Evolutionary conservation across 139 green algal genomes (phyloP).

Genomic region (Zygnema cylindricum): DNA sequence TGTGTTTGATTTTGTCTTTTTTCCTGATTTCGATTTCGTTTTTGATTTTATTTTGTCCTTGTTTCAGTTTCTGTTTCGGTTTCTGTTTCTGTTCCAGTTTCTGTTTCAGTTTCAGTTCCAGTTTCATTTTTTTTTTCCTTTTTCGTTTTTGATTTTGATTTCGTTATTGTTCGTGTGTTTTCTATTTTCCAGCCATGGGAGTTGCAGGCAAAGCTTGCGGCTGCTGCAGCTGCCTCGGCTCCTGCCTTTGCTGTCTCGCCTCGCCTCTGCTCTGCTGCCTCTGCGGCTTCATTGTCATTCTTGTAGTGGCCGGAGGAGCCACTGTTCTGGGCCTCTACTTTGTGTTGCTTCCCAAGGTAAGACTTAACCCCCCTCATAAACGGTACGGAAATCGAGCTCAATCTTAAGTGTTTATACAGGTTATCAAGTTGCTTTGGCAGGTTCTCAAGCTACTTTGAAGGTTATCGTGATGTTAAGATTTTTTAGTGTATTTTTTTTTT

Average conservation of each 20-base stretch:
- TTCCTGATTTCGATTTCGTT: too few species aligned
- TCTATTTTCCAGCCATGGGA: not conserved
- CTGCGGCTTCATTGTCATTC: not conserved
- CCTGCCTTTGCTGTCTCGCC: not conserved
- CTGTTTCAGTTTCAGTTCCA: not conserved
- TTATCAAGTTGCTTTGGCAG: too few species aligned
- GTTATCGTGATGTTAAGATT: too few species aligned
- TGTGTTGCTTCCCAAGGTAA: not conserved
- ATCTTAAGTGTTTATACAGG: too few species aligned
- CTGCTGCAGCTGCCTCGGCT: not conserved
- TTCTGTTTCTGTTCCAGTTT: not conserved
- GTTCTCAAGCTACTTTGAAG: too few species aligned
- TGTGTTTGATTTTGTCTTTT: too few species aligned
- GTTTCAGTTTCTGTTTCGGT: not conserved
- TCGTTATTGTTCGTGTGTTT: not conserved
- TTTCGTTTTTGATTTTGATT: not conserved
- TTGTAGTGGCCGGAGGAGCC: not conserved
- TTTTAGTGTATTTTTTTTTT: too few species aligned
- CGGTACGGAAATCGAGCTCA: too few species aligned
- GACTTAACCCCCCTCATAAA: too few species aligned
- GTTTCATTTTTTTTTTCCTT: not conserved
- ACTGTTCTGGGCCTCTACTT: not conserved
- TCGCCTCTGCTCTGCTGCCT: not conserved
- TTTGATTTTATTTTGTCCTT: too few species aligned
- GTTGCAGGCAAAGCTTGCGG: not conserved